phyloP scores from a whole-genome alignment of 805 yeast genomes.

The Candida namnaoensis region DNA sequence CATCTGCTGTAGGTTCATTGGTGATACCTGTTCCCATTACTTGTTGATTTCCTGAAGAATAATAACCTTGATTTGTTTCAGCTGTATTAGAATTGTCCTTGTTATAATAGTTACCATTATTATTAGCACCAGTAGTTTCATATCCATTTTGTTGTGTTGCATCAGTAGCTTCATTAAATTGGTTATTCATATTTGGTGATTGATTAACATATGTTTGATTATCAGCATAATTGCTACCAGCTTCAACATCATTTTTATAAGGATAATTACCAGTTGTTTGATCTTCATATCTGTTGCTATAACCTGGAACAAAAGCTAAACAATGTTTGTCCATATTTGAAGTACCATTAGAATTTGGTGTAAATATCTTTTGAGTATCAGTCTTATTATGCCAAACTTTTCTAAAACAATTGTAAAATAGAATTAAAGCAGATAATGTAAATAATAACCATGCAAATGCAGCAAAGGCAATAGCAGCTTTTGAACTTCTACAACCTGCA shows the following conservation, averaged over 20 bases:
- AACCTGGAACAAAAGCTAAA: slow-evolving; percentile 5
- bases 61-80: too few species aligned
- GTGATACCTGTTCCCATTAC: too few species aligned
- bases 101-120: too few species aligned
- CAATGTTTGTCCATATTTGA: slow-evolving; percentile 2
- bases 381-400: slow-evolving; percentile 1
- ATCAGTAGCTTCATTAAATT: too few species aligned
- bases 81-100: too few species aligned
- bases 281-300: not conserved
- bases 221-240: not conserved
- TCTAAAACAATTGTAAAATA: slow-evolving; percentile 20
- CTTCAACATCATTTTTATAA: not conserved
- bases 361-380: too few species aligned
- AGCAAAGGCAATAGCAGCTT: slow-evolving; percentile 24
- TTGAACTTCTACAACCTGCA: slow-evolving; percentile 19
- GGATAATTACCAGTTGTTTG: not conserved
- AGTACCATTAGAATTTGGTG: not conserved
- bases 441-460: slow-evolving; percentile 21
- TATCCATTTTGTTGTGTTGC: too few species aligned
- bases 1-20: too few species aligned
- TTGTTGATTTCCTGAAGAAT: too few species aligned
- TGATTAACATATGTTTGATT: not conserved
- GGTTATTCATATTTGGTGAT: not conserved
- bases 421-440: slow-evolving; percentile 13
- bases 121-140: too few species aligned